phyloP scores from a whole-genome alignment of 163 green algal species.

The Scenedesmus sp. region DNA sequence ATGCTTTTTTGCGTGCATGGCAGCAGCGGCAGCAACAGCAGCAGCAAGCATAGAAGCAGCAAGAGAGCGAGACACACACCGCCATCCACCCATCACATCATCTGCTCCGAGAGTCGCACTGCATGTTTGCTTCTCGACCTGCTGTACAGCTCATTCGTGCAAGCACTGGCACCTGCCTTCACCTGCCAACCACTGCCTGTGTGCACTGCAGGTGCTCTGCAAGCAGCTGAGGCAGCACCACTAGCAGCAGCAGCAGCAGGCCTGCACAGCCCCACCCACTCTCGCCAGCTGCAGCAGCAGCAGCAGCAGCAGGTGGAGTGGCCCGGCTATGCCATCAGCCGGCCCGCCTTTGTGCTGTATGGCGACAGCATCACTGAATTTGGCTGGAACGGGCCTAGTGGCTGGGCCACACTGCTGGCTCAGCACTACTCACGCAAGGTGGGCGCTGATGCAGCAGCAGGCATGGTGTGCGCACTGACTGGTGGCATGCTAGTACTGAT shows the following conservation, averaged over 20 bases:
- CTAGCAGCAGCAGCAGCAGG: too few relatives aligned
- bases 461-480: background rate
- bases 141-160: too few relatives aligned
- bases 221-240: too few relatives aligned
- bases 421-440: conserved; percentile 52
- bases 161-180: too few relatives aligned
- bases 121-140: too few relatives aligned
- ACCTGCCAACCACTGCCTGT: too few relatives aligned
- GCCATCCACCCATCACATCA: too few relatives aligned
- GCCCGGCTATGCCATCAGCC: conserved; percentile 25
- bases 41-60: background rate
- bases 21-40: background rate
- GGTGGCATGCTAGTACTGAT: background rate
- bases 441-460: background rate
- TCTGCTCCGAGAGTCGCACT: too few relatives aligned
- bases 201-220: too few relatives aligned
- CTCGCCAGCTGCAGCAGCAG: background rate
- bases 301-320: background rate
- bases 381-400: conserved; percentile 23
- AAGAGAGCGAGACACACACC: too few relatives aligned
- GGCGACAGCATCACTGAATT: conserved; percentile 61
- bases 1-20: too few relatives aligned
- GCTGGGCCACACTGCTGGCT: conserved; percentile 51
- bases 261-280: background rate
- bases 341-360: conserved; percentile 55